Evolutionary conservation across 805 yeast species (phyloP).

Genomic region (Ogataea henricii): DNA sequence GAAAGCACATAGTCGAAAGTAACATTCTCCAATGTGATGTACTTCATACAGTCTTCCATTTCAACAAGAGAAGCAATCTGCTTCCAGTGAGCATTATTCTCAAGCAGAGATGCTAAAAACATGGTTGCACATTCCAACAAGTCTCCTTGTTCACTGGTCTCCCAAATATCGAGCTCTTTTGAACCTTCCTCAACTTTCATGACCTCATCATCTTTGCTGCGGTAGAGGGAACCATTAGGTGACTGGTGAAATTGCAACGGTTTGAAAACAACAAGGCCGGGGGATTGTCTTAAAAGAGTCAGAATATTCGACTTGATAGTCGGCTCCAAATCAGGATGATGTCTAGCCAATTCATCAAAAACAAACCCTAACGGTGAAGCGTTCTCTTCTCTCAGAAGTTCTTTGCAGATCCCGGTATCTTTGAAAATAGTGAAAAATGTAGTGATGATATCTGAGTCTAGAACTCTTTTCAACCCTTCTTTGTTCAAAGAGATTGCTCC

Average conservation of each 20-base stretch:
- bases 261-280: conserved; percentile 40
- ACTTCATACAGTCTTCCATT: conserved; percentile 47
- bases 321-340: conserved; percentile 73
- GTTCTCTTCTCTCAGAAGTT: conserved; percentile 53
- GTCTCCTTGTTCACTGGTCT: conserved; percentile 45
- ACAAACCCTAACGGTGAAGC: conserved; percentile 61
- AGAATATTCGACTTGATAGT: conserved; percentile 52
- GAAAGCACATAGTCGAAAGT: conserved; percentile 66
- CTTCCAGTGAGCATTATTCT: conserved; percentile 52
- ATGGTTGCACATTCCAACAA: conserved; percentile 52
- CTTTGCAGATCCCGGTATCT: conserved; percentile 51
- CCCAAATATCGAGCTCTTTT: conserved; percentile 53
- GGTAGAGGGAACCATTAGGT: conserved; percentile 40
- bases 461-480: conserved; percentile 65
- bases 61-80: conserved; percentile 40
- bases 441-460: conserved; percentile 40
- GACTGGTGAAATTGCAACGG: conserved; percentile 49
- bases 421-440: conserved; percentile 54
- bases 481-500: conserved; percentile 82
- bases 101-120: conserved; percentile 53
- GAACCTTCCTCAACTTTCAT: conserved; percentile 44
- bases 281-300: conserved; percentile 46
- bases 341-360: conserved; percentile 80
- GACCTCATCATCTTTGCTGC: conserved; percentile 42
- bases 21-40: conserved; percentile 51